Conservation (phyloP, 495 filamentous ascomycete species). For the Talaromyces wortmannii region DNA sequence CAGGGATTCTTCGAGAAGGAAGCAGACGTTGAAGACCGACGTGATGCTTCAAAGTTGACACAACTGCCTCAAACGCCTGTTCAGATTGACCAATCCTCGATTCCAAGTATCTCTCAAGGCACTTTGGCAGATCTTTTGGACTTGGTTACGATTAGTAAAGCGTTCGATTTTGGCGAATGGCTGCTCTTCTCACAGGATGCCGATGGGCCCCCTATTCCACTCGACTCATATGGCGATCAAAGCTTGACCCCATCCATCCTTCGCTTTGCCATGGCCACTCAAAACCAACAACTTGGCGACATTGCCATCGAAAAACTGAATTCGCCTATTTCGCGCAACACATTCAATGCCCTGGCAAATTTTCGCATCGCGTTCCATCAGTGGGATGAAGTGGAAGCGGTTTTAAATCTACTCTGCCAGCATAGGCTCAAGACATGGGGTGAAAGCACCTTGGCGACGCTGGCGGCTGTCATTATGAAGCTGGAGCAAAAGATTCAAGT, state of each 20-base stretch:
- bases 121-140: slow-evolving; percentile 47
- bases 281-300: slow-evolving; percentile 37
- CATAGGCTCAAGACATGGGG: slow-evolving; percentile 36
- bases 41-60: neutral
- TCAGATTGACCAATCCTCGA: slow-evolving; percentile 20
- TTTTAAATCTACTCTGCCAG: slow-evolving; percentile 35
- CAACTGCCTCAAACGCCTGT: slow-evolving; percentile 9
- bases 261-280: slow-evolving; percentile 47
- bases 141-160: slow-evolving; percentile 36
- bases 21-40: slow-evolving; percentile 7
- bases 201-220: slow-evolving; percentile 50
- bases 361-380: slow-evolving; percentile 37
- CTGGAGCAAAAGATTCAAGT: slow-evolving; percentile 18
- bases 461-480: slow-evolving; percentile 35
- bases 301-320: slow-evolving; percentile 29
- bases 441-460: slow-evolving; percentile 34
- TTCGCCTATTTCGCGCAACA: slow-evolving; percentile 31
- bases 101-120: slow-evolving; percentile 38
- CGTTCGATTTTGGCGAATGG: slow-evolving; percentile 46
- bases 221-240: slow-evolving; percentile 36
- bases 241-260: slow-evolving; percentile 48
- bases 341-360: slow-evolving; percentile 43
- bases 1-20: slow-evolving; percentile 23
- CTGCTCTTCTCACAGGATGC: slow-evolving; percentile 47
- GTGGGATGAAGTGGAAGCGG: slow-evolving; percentile 39